These are phyloP conservation scores for Blastocladiella britannica DNA, from an alignment of 192 early-diverging fungal species.

Conservation along the genomic window DNA sequence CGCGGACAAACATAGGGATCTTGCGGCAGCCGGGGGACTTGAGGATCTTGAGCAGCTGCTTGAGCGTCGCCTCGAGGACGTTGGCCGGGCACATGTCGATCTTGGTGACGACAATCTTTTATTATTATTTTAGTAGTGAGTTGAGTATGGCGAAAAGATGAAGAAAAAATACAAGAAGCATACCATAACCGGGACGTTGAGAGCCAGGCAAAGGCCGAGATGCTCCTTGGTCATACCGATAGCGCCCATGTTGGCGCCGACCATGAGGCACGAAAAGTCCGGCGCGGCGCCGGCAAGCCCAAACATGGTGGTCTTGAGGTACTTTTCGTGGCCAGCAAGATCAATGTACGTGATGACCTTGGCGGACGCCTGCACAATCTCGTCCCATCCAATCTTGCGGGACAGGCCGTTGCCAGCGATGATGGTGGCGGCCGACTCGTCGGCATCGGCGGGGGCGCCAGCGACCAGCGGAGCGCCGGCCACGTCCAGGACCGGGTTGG, in stretches of 20 bases:
- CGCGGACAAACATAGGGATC: conserved; percentile 67
- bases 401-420: too few relatives aligned
- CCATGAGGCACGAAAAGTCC: conserved; percentile 83
- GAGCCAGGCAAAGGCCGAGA: conserved; percentile 64
- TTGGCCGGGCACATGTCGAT: conserved; percentile 81
- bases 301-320: conserved; percentile 87
- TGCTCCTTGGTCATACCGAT: conserved; percentile 91
- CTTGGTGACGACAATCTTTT: conserved; percentile 81
- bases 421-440: too few relatives aligned
- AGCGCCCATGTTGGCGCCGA: conserved; percentile 64
- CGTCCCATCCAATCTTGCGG: conserved; percentile 58
- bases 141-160: too few relatives aligned
- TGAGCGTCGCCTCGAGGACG: conserved; percentile 61
- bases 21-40: conserved; percentile 79
- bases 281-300: conserved; percentile 82
- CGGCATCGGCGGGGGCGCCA: too few relatives aligned
- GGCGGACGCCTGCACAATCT: conserved; percentile 47
- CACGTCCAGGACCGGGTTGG: background rate
- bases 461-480: too few relatives aligned
- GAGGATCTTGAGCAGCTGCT: conserved; percentile 59
- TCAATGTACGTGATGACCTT: conserved; percentile 54
- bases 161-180: too few relatives aligned
- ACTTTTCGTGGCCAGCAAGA: conserved; percentile 83
- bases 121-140: too few relatives aligned
- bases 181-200: conserved; percentile 76